These are phyloP conservation scores for Magnaporthiopsis rhizophila DNA, from an alignment of 2,329 filamentous ascomycete species.

Conservation along the genomic window DNA sequence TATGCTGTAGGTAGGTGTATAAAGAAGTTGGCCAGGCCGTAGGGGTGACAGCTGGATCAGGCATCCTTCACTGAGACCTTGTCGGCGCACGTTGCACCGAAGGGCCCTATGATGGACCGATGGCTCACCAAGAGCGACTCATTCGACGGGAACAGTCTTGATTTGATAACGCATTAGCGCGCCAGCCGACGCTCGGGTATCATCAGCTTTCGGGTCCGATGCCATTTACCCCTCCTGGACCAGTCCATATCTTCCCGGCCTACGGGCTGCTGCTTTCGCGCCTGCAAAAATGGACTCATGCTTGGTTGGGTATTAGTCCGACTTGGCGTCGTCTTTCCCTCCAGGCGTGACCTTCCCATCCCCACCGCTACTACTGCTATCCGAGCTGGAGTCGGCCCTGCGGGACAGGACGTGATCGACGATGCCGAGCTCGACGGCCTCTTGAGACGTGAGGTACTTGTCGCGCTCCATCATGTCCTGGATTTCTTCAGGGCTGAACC, in stretches of 20 bases:
- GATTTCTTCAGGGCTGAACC: slow-evolving; percentile 73
- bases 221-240: not conserved
- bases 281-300: not conserved
- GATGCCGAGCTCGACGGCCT: slow-evolving; percentile 84
- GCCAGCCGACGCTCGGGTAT: not conserved
- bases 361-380: slow-evolving; percentile 27
- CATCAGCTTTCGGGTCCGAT: not conserved
- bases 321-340: slow-evolving; percentile 3
- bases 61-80: not conserved
- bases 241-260: not conserved
- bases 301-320: not conserved
- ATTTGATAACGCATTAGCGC: no score
- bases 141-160: not conserved
- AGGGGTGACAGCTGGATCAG: not conserved
- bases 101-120: not conserved
- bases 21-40: not conserved
- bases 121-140: not conserved
- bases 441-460: slow-evolving; percentile 82
- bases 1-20: not conserved
- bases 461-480: slow-evolving; percentile 96
- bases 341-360: slow-evolving; percentile 15
- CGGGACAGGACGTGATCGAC: slow-evolving; percentile 79
- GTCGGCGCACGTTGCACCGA: no score
- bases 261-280: not conserved
- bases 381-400: slow-evolving; percentile 27